Evolutionary conservation across 306 rosid genomes (phyloP).

Genomic region (Hippophae tibetana): DNA sequence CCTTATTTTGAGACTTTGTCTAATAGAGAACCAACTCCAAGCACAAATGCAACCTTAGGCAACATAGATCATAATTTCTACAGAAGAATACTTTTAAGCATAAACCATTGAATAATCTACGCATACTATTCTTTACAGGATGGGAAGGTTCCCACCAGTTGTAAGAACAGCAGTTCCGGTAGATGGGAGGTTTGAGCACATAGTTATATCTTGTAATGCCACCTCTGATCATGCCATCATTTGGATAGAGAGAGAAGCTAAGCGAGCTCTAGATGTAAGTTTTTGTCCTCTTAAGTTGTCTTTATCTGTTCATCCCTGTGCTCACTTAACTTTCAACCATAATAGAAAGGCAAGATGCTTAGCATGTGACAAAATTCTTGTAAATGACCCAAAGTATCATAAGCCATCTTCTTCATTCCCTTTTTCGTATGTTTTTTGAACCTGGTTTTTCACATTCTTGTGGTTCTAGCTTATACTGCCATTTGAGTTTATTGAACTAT

Average conservation of each 20-base stretch:
- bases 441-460: too few species aligned
- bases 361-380: too few species aligned
- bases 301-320: background rate
- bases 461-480: too few species aligned
- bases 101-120: slow-evolving; percentile 6
- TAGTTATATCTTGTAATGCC: slow-evolving; percentile 89
- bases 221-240: slow-evolving; percentile 87
- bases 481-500: too few species aligned
- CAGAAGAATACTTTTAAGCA: background rate
- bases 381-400: too few species aligned
- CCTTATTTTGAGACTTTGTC: too few species aligned
- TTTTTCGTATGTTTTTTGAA: too few species aligned
- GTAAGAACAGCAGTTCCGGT: slow-evolving; percentile 92
- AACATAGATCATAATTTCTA: background rate
- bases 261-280: slow-evolving; percentile 68
- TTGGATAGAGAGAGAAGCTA: slow-evolving; percentile 93
- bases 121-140: slow-evolving; percentile 33
- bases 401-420: too few species aligned
- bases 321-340: too few species aligned
- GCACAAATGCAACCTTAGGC: too few species aligned
- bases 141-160: slow-evolving; percentile 77
- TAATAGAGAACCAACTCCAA: too few species aligned
- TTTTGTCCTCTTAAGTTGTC: slow-evolving; percentile 1
- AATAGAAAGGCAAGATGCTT: too few species aligned
- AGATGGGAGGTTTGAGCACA: slow-evolving; percentile 90